These are phyloP conservation scores for Pichia thaimueangensis DNA, from an alignment of 805 yeast genomes.

Conservation along the genomic window DNA sequence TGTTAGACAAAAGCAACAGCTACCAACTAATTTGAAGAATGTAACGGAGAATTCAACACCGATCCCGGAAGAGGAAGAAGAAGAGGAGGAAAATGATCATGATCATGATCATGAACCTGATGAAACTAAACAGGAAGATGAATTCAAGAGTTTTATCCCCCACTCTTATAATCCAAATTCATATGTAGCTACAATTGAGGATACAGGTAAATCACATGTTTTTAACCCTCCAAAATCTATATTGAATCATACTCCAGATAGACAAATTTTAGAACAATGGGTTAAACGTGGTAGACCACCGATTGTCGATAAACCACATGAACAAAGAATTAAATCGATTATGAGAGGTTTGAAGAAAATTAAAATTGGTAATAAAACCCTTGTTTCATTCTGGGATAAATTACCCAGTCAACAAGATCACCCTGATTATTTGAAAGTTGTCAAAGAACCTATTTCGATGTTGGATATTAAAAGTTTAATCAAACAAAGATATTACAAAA, in stretches of 20 bases:
- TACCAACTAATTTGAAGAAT: background rate
- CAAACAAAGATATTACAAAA: conserved; percentile 74
- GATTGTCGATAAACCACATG: conserved; percentile 84
- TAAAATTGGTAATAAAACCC: conserved; percentile 44
- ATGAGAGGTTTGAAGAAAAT: conserved; percentile 76
- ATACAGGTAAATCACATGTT: conserved; percentile 21
- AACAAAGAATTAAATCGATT: conserved; percentile 83
- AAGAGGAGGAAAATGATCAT: conserved; percentile 13
- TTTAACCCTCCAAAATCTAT: conserved; percentile 25
- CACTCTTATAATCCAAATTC: conserved; percentile 25
- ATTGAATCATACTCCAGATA: conserved; percentile 17
- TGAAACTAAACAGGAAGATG: conserved; percentile 9
- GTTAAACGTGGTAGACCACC: conserved; percentile 87
- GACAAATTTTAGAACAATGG: conserved; percentile 34
- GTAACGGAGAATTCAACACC: conserved; percentile 5
- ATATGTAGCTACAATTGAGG: conserved; percentile 24
- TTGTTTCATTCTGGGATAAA: conserved; percentile 59
- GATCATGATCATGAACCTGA: conserved; percentile 9
- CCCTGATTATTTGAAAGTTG: conserved; percentile 48
- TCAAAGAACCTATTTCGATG: conserved; percentile 57
- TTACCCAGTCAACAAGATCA: conserved; percentile 61
- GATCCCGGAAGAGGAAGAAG: conserved; percentile 13
- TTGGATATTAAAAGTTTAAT: conserved; percentile 75
- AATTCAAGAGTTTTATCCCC: background rate
- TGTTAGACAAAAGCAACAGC: background rate